A percentile compares a stretch with the other conserved stretches of the same genome.
phyloP scores from a whole-genome alignment of 345 rosid genomes.

The Luvunga scandens region DNA sequence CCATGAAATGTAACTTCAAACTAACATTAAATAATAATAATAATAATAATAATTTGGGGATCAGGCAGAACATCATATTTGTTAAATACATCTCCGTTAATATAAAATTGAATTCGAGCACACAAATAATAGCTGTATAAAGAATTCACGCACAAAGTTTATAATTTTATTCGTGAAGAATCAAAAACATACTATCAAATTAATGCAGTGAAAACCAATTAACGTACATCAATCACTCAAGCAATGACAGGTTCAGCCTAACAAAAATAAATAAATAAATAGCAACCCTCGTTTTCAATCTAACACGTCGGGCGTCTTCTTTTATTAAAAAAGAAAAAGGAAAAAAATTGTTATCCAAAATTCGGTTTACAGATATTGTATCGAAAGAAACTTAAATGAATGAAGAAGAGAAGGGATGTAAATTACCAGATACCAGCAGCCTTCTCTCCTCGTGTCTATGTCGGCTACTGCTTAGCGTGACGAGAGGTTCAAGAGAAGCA shows the following conservation, averaged over 20 bases:
- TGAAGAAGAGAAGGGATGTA: neutral
- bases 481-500: neutral
- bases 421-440: neutral
- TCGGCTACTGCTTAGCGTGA: neutral
- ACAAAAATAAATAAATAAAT: neutral
- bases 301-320: neutral
- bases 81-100: neutral
- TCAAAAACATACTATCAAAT: neutral
- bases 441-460: slow-evolving; percentile 5
- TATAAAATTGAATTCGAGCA: neutral
- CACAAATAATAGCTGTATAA: neutral
- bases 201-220: neutral
- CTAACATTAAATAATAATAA: neutral
- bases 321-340: neutral
- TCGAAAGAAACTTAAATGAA: neutral
- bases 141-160: neutral
- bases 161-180: neutral
- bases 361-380: neutral
- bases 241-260: neutral
- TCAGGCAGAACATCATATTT: neutral
- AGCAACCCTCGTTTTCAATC: neutral
- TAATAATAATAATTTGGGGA: no score
- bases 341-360: no score
- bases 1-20: neutral
- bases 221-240: neutral